phyloP scores from a whole-genome alignment of 73 alveolate genomes.

The Urostyla sp. region DNA sequence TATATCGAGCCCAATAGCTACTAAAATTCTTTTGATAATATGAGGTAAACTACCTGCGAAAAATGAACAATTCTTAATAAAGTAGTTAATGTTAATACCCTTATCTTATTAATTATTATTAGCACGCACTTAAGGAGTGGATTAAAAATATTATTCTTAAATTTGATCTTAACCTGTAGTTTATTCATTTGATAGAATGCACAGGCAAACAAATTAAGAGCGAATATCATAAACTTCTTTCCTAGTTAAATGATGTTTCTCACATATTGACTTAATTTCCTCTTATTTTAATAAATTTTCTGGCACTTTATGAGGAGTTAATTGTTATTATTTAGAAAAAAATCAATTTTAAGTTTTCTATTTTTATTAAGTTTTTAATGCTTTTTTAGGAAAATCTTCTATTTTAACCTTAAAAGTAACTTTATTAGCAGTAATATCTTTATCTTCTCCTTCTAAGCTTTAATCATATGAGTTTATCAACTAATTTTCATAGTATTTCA shows the following conservation, averaged over 20 bases:
- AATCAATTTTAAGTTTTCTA: too few species aligned
- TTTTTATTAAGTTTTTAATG: too few species aligned
- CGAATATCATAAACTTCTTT: constrained; percentile 60
- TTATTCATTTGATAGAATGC: constrained; percentile 22
- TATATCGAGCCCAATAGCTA: constrained; percentile 54
- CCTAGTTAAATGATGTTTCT: constrained; percentile 8
- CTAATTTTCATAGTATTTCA: too few species aligned
- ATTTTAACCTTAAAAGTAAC: too few species aligned
- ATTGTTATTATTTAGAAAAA: background rate
- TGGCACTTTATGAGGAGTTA: constrained; percentile 18
- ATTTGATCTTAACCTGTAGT: background rate
- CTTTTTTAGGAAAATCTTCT: too few species aligned
- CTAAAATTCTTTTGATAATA: constrained; percentile 29
- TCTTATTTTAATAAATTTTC: too few species aligned
- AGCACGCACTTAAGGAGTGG: background rate
- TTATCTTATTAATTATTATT: background rate
- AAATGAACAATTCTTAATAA: constrained; percentile 54
- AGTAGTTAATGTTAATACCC: constrained; percentile 56
- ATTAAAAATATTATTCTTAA: background rate
- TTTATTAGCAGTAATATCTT: too few species aligned
- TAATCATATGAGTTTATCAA: too few species aligned
- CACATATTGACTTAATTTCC: constrained; percentile 22
- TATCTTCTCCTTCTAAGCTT: too few species aligned
- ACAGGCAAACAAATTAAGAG: constrained; percentile 35
- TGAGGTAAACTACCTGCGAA: constrained; percentile 42